These are phyloP conservation scores for Fusarium vanettenii DNA, from an alignment of 2,329 filamentous ascomycete species.

Conservation along the genomic window DNA sequence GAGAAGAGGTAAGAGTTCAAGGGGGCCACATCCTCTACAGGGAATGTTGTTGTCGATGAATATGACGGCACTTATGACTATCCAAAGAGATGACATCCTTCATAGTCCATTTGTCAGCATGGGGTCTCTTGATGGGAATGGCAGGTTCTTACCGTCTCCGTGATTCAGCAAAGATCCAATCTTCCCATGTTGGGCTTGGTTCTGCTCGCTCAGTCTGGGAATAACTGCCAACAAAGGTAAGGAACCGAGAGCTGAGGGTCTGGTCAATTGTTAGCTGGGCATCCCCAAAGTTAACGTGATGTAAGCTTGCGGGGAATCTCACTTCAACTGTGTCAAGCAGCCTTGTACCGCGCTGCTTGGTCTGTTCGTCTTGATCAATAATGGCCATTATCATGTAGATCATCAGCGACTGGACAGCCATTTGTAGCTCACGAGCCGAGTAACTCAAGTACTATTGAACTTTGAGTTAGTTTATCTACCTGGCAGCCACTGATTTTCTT, in stretches of 20 bases:
- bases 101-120: not conserved
- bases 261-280: not conserved
- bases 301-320: not conserved
- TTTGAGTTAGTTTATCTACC: not conserved
- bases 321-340: conserved; percentile 38
- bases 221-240: conserved; percentile 6
- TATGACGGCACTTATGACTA: conserved; percentile 38
- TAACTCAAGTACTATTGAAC: not conserved
- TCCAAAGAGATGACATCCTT: conserved; percentile 41
- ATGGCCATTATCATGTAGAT: conserved; percentile 49
- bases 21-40: not conserved
- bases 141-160: conserved; percentile 34
- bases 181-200: conserved; percentile 41
- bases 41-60: conserved; percentile 21
- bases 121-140: not conserved
- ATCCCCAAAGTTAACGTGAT: no score
- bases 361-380: conserved; percentile 24
- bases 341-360: not conserved
- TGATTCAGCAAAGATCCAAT: conserved; percentile 48
- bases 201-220: conserved; percentile 23
- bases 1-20: conserved; percentile 24
- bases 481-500: not conserved
- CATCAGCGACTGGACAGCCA: conserved; percentile 38
- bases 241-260: conserved; percentile 28
- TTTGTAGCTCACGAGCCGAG: conserved; percentile 23